Base-by-base conservation (phyloP, 2,329 filamentous ascomycete species). In the Calonectria naviculata region DNA sequence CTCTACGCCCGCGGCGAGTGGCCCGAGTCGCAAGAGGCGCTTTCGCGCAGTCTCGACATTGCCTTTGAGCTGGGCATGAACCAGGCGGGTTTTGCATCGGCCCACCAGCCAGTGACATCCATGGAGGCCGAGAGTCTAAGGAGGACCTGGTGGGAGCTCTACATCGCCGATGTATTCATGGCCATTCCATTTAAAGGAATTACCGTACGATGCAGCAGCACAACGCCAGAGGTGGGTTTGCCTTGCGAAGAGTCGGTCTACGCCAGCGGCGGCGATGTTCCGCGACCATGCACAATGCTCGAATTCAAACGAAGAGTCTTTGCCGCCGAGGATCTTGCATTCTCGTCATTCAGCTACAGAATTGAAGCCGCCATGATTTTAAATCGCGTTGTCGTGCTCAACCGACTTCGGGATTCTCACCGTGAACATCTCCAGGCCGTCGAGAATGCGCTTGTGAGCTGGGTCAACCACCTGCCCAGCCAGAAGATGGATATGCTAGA, bases 111-210 rank as follows among this genome's bases (percentile, higher is more conserved):
- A 0, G 62, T 41, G n/a, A 46, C 44, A 2, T 73, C 71, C 0
- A 68, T 77, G 5, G 74, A 76, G 12, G 62, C 62, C 15, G 75
- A 77, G 29, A 77, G 75, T 13, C 41, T 78, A 1, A 72, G 75
- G 10, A 68, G 75, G 24, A 77, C 75, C 0, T 77, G 75, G 75
- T 77, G 75, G 75, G 75, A 77, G 28, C 75, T 77, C 10, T 77
- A 74, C 7, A 67, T 76, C 0, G 76, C 74, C 1, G 75, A 77
- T 1, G 68, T 76, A 2, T 58, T 75, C 17, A 78, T 77, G 71
- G 73, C 75, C 0, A 65, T 76, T 5, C 70, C 74, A 0, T 74
- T 67, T 2, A 71, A 70, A 4, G 70, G 71, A 0, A 75, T 74
- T 7, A 64, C 49, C 0, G 71, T 77, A 0, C 73, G 75, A 1